Evolutionary conservation across 2,329 filamentous ascomycete species (phyloP).

Genomic region (Colletotrichum spaethianum): DNA sequence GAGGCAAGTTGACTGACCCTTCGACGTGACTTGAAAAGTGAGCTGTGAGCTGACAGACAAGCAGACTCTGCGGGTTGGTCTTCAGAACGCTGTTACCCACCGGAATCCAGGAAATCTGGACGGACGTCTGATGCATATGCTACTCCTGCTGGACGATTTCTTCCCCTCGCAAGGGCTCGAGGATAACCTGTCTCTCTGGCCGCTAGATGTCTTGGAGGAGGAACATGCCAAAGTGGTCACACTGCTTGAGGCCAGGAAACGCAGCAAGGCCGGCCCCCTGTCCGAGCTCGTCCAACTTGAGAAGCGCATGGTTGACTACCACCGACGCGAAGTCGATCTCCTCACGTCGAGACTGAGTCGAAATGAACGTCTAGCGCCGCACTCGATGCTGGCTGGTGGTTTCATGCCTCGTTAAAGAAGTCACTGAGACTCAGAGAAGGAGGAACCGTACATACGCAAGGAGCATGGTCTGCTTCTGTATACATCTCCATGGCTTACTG

Average conservation of each 20-base stretch:
- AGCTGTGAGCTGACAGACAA: slow-evolving; percentile 43
- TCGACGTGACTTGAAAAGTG: slow-evolving; percentile 16
- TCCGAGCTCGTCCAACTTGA: slow-evolving; percentile 29
- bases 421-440: not conserved
- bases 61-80: slow-evolving; percentile 28
- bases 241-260: slow-evolving; percentile 13
- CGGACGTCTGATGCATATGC: slow-evolving; percentile 33
- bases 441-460: not conserved
- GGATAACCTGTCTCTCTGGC: slow-evolving; percentile 23
- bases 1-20: slow-evolving; percentile 47
- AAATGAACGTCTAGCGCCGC: slow-evolving; percentile 7
- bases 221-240: slow-evolving; percentile 30
- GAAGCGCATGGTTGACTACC: slow-evolving; percentile 28
- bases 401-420: slow-evolving; percentile 18
- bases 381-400: slow-evolving; percentile 23
- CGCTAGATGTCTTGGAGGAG: slow-evolving; percentile 29
- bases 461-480: not conserved
- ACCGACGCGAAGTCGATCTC: slow-evolving; percentile 28
- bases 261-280: slow-evolving; percentile 24
- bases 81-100: slow-evolving; percentile 35
- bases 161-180: slow-evolving; percentile 15
- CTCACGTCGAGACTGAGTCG: slow-evolving; percentile 26
- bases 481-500: not conserved
- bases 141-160: slow-evolving; percentile 31
- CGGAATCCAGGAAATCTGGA: slow-evolving; percentile 29